Percentiles rank a stretch among this genome's conserved stretches.
Conservation (phyloP, 495 filamentous ascomycete genomes). For the Coniosporium apollinis region DNA sequence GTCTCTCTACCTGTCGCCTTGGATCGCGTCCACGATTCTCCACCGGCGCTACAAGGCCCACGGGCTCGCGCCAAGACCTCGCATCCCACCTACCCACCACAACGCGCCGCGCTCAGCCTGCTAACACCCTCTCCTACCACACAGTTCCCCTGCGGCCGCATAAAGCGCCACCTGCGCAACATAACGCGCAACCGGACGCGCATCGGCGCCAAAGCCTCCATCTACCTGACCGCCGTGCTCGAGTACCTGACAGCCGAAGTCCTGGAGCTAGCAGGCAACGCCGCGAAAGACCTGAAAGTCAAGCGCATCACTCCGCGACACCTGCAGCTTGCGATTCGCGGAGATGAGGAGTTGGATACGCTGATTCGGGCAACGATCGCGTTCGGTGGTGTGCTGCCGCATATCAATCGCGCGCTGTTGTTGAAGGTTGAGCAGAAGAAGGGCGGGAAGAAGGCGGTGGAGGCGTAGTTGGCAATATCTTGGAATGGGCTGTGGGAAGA, state of each 20-base stretch:
- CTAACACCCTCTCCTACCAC: background rate
- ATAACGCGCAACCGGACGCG: slow-evolving; percentile 99
- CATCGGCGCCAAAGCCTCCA: slow-evolving; percentile 94
- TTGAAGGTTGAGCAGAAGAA: slow-evolving; percentile 99
- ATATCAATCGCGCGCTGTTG: slow-evolving; percentile 94
- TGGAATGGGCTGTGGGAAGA: too few relatives aligned
- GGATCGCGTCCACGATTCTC: background rate
- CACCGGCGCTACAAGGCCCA: background rate
- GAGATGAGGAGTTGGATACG: slow-evolving; percentile 95
- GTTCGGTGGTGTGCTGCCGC: slow-evolving; percentile 92
- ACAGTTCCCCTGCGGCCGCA: slow-evolving; percentile 97
- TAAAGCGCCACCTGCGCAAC: slow-evolving; percentile 98
- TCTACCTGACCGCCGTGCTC: slow-evolving; percentile 95
- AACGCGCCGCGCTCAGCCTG: background rate
- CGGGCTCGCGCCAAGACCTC: background rate
- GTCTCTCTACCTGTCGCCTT: background rate
- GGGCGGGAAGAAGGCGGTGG: slow-evolving; percentile 64
- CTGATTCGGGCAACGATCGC: slow-evolving; percentile 96
- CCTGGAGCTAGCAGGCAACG: slow-evolving; percentile 93
- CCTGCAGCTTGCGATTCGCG: slow-evolving; percentile 92
- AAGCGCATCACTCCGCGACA: slow-evolving; percentile 99
- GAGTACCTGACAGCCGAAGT: slow-evolving; percentile 98
- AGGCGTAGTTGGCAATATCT: too few relatives aligned
- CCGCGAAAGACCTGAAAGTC: slow-evolving; percentile 97
- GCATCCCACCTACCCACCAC: background rate